Conservation (phyloP, 257 asterid species). For the Cynanchum wilfordii region DNA sequence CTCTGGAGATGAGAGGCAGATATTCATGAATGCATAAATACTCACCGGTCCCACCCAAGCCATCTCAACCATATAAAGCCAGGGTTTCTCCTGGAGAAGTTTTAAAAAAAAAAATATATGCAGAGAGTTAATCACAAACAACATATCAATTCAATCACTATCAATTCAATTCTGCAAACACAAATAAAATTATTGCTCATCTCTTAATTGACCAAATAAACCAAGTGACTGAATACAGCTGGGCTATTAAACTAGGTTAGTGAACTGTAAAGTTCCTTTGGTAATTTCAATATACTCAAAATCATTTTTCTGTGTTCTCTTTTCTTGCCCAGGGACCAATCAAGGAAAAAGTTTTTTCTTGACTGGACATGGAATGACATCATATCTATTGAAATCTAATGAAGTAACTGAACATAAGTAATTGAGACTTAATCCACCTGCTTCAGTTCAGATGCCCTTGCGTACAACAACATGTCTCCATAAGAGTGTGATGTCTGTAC, state of each 20-base stretch:
- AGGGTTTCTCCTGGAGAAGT: slow-evolving; percentile 73
- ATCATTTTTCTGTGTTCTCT: not conserved
- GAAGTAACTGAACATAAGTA: not conserved
- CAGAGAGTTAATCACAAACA: not conserved
- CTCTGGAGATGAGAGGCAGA: not conserved
- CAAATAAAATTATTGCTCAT: not conserved
- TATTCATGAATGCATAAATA: slow-evolving; percentile 15
- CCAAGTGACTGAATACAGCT: not conserved
- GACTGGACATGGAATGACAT: not conserved
- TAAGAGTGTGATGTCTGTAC: slow-evolving; percentile 76
- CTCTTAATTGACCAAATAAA: slow-evolving; percentile 2
- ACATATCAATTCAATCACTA: not conserved
- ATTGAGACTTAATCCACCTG: slow-evolving; percentile 42
- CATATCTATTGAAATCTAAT: not conserved
- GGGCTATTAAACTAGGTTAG: not conserved
- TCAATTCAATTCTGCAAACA: not conserved
- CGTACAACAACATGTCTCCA: slow-evolving; percentile 72
- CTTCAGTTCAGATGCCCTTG: slow-evolving; percentile 69
- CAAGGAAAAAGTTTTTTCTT: not conserved
- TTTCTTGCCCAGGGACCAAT: not conserved
- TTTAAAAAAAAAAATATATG: not conserved
- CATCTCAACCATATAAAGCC: slow-evolving; percentile 81
- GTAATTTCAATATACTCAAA: not conserved
- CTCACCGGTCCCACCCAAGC: slow-evolving; percentile 75
- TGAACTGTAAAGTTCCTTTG: not conserved